Conservation (phyloP, 352 stramenopile genomes). For the Pythium rhizo-oryzae region DNA sequence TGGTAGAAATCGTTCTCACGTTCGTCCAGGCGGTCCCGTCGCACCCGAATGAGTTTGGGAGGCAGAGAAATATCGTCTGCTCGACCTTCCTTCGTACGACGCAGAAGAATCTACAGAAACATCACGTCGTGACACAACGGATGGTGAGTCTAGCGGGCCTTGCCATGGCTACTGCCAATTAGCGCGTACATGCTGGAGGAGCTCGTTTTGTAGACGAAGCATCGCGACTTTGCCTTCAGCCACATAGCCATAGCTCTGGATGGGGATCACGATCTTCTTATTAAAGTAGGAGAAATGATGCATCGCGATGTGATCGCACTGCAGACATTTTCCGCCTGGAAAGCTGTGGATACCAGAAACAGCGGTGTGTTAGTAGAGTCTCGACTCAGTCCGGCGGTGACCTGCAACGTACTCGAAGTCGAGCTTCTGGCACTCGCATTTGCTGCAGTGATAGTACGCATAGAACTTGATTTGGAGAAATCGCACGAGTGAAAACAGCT, state of each 20-base stretch:
- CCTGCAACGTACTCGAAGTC: slow-evolving; percentile 92
- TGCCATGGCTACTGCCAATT: not conserved
- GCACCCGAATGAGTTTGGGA: slow-evolving; percentile 87
- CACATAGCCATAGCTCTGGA: slow-evolving; percentile 95
- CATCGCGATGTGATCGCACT: slow-evolving; percentile 94
- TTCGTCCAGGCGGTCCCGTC: slow-evolving; percentile 85
- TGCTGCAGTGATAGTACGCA: slow-evolving; percentile 98
- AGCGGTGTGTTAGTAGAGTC: slow-evolving; percentile 21
- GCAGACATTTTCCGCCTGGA: slow-evolving; percentile 82
- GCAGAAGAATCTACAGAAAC: slow-evolving; percentile 90
- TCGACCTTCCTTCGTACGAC: slow-evolving; percentile 97
- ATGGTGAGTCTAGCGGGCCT: not conserved
- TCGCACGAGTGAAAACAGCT: slow-evolving; percentile 97
- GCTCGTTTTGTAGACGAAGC: slow-evolving; percentile 95
- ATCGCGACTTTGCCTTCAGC: slow-evolving; percentile 94
- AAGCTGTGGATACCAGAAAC: slow-evolving; percentile 50
- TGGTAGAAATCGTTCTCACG: slow-evolving; percentile 99
- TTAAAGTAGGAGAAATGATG: slow-evolving; percentile 99
- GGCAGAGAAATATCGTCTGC: slow-evolving; percentile 94
- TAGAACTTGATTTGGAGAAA: slow-evolving; percentile 98
- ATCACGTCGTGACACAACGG: not conserved
- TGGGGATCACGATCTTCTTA: slow-evolving; percentile 98
- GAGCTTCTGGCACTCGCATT: slow-evolving; percentile 95
- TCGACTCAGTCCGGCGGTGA: not conserved
- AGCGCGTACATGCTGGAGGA: slow-evolving; percentile 81